Evolutionary conservation across 805 yeast genomes (phyloP).

Genomic region (Teunomyces funiuensis): DNA sequence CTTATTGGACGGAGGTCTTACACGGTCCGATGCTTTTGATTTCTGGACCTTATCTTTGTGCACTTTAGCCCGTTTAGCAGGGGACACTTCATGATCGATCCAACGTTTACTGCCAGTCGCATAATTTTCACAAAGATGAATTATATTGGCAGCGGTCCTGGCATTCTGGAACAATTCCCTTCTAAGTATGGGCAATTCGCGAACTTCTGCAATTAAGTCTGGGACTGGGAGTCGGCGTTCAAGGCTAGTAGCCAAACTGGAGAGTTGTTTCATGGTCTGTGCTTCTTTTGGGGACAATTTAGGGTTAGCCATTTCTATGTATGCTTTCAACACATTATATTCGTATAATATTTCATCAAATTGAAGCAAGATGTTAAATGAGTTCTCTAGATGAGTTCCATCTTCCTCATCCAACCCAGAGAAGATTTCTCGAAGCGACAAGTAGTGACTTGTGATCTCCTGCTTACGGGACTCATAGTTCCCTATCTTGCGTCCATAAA

Average conservation of each 20-base stretch:
- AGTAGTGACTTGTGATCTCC: conserved; percentile 13
- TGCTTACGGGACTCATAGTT: conserved; percentile 19
- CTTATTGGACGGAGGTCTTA: too few species aligned
- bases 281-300: conserved; percentile 8
- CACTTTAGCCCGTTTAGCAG: not conserved
- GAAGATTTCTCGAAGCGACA: conserved; percentile 12
- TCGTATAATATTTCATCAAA: conserved; percentile 29
- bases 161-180: conserved; percentile 31
- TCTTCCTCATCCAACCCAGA: conserved; percentile 8
- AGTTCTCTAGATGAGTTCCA: conserved; percentile 10
- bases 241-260: conserved; percentile 14
- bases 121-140: conserved; percentile 12
- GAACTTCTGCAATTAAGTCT: conserved; percentile 19
- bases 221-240: conserved; percentile 25
- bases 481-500: conserved; percentile 15
- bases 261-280: conserved; percentile 16
- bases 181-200: conserved; percentile 26
- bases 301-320: conserved; percentile 20
- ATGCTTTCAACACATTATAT: conserved; percentile 23
- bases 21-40: not conserved
- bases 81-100: not conserved
- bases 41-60: not conserved
- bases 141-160: conserved; percentile 29
- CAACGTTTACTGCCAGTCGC: not conserved
- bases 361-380: conserved; percentile 19